Percentiles rank a stretch among this genome's conserved stretches.
These are phyloP conservation scores for Pyrenophora teres DNA, from an alignment of 2,329 filamentous ascomycete genomes.

Conservation along the genomic window DNA sequence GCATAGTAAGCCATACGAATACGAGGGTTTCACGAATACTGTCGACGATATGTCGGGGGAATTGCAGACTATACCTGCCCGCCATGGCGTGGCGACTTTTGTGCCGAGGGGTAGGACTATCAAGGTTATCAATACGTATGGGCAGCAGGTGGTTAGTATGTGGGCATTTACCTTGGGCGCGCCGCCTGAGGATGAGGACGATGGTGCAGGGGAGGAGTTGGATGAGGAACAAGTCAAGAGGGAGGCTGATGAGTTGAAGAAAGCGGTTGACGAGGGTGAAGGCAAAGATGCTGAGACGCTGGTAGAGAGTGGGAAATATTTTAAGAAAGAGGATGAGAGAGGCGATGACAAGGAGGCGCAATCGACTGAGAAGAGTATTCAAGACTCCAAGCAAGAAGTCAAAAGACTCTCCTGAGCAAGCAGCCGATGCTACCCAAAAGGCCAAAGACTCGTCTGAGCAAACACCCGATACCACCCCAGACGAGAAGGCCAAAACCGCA, in stretches of 20 bases:
- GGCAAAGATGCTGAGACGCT: slow-evolving; percentile 9
- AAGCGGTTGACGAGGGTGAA: slow-evolving; percentile 21
- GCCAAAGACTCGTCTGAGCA: slow-evolving; percentile 37
- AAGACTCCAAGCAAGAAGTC: not conserved
- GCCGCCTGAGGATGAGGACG: slow-evolving; percentile 48
- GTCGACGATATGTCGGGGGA: slow-evolving; percentile 46
- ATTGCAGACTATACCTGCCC: slow-evolving; percentile 54
- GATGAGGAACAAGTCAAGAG: slow-evolving; percentile 35
- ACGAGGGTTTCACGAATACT: slow-evolving; percentile 9
- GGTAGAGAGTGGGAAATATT: slow-evolving; percentile 7
- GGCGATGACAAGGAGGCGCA: slow-evolving; percentile 9
- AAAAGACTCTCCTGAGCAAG: slow-evolving; percentile 15
- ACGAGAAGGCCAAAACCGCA: slow-evolving; percentile 16
- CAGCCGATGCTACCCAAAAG: slow-evolving; percentile 10
- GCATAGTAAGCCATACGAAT: slow-evolving; percentile 8
- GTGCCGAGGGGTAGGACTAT: slow-evolving; percentile 55
- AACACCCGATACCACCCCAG: slow-evolving; percentile 31
- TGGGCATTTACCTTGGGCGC: slow-evolving; percentile 56
- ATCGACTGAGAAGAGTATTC: not conserved
- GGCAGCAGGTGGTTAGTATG: slow-evolving; percentile 56
- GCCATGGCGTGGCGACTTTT: slow-evolving; percentile 57
- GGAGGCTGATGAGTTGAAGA: slow-evolving; percentile 30
- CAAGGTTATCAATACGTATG: slow-evolving; percentile 57
- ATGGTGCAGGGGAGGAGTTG: slow-evolving; percentile 24
- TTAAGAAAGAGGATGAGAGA: slow-evolving; percentile 10